These are phyloP conservation scores for Simplicillium sp. DNA, from an alignment of 2,329 filamentous ascomycete genomes.

Conservation along the genomic window DNA sequence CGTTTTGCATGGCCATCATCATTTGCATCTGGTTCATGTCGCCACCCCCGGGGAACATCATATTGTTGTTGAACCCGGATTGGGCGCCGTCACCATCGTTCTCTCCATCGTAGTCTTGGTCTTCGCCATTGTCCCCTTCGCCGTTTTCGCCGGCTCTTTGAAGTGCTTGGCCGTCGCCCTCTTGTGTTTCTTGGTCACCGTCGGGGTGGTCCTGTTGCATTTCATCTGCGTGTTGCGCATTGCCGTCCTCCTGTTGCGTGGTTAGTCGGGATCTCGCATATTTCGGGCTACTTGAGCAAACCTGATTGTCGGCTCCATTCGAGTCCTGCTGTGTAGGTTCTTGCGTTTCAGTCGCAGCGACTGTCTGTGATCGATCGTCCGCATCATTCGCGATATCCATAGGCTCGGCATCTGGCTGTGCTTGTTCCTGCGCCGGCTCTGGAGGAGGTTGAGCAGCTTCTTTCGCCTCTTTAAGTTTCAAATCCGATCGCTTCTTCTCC, in stretches of 20 bases:
- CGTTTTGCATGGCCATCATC: conserved; percentile 70
- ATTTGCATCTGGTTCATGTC: conserved; percentile 72
- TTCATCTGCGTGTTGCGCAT: background rate
- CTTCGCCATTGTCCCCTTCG: conserved; percentile 7
- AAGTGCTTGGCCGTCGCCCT: conserved; percentile 2
- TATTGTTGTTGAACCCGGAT: conserved; percentile 41
- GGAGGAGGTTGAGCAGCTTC: conserved; percentile 29
- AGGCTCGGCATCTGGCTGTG: conserved; percentile 16
- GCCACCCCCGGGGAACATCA: conserved; percentile 51
- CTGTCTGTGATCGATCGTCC: background rate
- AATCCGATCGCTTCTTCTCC: conserved; percentile 76
- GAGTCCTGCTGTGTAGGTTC: conserved; percentile 5
- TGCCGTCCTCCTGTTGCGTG: no score
- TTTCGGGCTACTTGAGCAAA: no score
- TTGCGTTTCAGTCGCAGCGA: background rate
- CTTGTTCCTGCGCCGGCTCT: conserved; percentile 27
- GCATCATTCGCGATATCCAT: conserved; percentile 9
- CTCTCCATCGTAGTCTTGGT: conserved; percentile 14
- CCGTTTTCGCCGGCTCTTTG: conserved; percentile 8
- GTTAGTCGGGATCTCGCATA: no score
- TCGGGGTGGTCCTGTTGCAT: background rate
- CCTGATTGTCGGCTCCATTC: background rate
- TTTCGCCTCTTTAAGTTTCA: conserved; percentile 39
- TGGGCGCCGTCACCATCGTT: conserved; percentile 23
- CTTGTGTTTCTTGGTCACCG: background rate